Percentiles rank a stretch among this genome's conserved stretches.
Conservation (phyloP, 345 rosid genomes). For the Euphorbia pulcherrima region DNA sequence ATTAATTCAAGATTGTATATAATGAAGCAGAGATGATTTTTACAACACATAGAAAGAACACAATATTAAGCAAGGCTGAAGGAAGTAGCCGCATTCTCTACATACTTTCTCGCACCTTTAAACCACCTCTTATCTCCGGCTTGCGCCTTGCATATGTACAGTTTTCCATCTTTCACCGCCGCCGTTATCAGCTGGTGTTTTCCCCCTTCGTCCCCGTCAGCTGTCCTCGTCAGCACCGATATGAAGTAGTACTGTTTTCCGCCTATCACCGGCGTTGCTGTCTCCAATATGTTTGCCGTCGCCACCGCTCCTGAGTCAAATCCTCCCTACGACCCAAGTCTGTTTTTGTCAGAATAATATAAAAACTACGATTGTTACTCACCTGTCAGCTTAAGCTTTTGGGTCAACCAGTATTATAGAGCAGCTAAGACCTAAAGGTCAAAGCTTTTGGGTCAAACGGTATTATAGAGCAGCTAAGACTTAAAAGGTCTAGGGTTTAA, state of each 20-base stretch:
- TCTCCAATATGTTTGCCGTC: slow-evolving; percentile 75
- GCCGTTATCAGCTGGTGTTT: slow-evolving; percentile 81
- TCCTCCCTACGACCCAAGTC: too few species aligned
- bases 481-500: too few species aligned
- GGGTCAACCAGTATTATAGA: too few species aligned
- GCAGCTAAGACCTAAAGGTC: too few species aligned
- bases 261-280: slow-evolving; percentile 26
- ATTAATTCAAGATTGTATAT: too few species aligned
- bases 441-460: too few species aligned
- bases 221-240: slow-evolving; percentile 82
- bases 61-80: slow-evolving; percentile 67
- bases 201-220: slow-evolving; percentile 98
- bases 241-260: slow-evolving; percentile 63
- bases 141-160: slow-evolving; percentile 87
- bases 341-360: too few species aligned
- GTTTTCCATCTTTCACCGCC: slow-evolving; percentile 67
- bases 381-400: too few species aligned
- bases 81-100: slow-evolving; percentile 60
- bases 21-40: background rate
- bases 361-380: too few species aligned
- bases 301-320: slow-evolving; percentile 69
- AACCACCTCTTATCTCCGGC: slow-evolving; percentile 99
- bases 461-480: too few species aligned
- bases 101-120: slow-evolving; percentile 76
- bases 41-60: background rate